Evolutionary conservation across 2,329 filamentous ascomycete species (phyloP), one percentile per base, ranked within the genome.

Genomic region (Pyrenochaeta sp.): DNA sequence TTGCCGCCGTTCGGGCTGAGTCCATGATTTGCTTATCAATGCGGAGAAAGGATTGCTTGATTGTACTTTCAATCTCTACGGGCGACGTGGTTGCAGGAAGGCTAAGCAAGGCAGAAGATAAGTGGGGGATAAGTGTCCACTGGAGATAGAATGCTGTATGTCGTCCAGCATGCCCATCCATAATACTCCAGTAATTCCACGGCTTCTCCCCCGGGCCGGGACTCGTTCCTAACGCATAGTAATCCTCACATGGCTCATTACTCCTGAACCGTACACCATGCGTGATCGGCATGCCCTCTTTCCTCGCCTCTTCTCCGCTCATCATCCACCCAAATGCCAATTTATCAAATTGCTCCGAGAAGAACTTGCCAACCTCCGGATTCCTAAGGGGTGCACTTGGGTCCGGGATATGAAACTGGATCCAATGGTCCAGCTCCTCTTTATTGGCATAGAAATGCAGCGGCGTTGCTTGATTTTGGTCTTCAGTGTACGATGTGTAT

Each of bases 11-110:
- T 10, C 70, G 64, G 5, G 78, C 79, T 1, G 54, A 56, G 18
- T 58, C 52, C 67, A 80, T 83, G 35, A 89, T 81, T 56, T 83
- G 82, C 44, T 85, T 79, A 64, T 89, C 86, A 0, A 85, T 79
- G 39, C 80, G 78, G 1, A 80, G 74, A 63, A 89, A 89, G 20
- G 81, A 78, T 45, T 81, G 79, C 71, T 83, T 83, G 75, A 89
- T 86, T 3, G 83, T 82, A 11, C 68, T 70, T 27, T 83, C 81
- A 20, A 88, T 78, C 2, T 79, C 76, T 10, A 81, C 75, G 48
- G 80, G 78, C 17, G 82, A 75, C 9, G 61, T 67, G 15, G 47
- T 12, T 14, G 55, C n/a, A 0, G 68, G 56, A 1, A 82, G 60
- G 1, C 54, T 53, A 10, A 63, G 52, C 1, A 83, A 61, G 0